A percentile compares a stretch with the other conserved stretches of the same genome.
phyloP scores from a whole-genome alignment of 1,139 yeast genomes.

The Debaryomyces fabryi region DNA sequence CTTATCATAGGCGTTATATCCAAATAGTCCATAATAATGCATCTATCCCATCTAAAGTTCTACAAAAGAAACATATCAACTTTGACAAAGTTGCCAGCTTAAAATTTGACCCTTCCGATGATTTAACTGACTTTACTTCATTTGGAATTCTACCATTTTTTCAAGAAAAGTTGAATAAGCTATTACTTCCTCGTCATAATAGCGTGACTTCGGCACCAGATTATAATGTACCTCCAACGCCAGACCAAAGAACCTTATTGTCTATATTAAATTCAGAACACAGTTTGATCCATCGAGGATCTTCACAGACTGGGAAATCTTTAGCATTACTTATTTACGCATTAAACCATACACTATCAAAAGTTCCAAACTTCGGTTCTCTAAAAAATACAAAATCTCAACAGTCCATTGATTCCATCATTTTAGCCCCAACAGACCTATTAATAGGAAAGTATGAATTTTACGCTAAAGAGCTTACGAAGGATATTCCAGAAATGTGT shows the following conservation, averaged over 20 bases:
- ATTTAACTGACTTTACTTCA: constrained; percentile 23
- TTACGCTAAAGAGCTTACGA: constrained; percentile 16
- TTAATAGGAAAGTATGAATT: constrained; percentile 24
- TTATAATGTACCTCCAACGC: constrained; percentile 24
- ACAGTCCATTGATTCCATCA: constrained; percentile 21
- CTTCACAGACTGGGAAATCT: constrained; percentile 28
- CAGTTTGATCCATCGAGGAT: constrained; percentile 24
- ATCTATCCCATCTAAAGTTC: background rate
- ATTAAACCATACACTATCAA: constrained; percentile 24
- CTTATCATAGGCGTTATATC: background rate
- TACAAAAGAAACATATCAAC: background rate
- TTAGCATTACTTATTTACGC: constrained; percentile 26
- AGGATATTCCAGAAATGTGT: constrained; percentile 25
- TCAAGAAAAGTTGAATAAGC: constrained; percentile 26
- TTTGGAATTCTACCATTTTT: constrained; percentile 33
- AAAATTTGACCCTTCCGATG: constrained; percentile 19
- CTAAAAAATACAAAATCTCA: constrained; percentile 11
- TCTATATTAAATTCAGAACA: constrained; percentile 22
- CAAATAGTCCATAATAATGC: background rate
- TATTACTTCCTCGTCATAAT: constrained; percentile 7
- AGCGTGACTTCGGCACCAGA: constrained; percentile 12
- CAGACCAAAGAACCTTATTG: constrained; percentile 27
- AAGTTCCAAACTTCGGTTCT: constrained; percentile 23
- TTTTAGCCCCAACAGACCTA: constrained; percentile 33
- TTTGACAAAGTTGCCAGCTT: constrained; percentile 6